A percentile compares a stretch with the other conserved stretches of the same genome.
phyloP scores from a whole-genome alignment of 306 rosid genomes.

The Mimosa bimucronata region DNA sequence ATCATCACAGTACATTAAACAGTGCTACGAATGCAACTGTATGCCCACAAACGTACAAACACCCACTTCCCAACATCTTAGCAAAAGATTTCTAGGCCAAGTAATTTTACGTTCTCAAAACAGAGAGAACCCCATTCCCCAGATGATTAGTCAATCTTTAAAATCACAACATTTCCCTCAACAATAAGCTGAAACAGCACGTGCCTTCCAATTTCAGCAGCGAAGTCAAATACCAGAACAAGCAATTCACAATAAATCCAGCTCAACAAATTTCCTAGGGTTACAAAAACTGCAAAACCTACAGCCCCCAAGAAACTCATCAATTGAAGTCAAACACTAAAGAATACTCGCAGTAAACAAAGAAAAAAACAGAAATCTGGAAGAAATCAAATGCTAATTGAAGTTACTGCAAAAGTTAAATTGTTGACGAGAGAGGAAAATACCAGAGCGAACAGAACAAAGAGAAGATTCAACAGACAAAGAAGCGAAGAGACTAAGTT shows the following conservation, averaged over 20 bases:
- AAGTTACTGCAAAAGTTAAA: slow-evolving; percentile 11
- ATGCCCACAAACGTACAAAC: neutral
- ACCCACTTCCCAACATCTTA: neutral
- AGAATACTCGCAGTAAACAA: neutral
- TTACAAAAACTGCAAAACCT: neutral
- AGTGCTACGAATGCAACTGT: neutral
- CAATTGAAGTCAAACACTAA: neutral
- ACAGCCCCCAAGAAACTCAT: neutral
- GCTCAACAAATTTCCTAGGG: slow-evolving; percentile 4
- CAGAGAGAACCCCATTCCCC: neutral
- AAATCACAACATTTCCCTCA: neutral
- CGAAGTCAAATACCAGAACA: neutral
- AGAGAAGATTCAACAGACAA: slow-evolving; percentile 5
- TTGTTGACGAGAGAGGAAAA: neutral
- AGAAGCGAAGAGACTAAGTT: slow-evolving; percentile 7
- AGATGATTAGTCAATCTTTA: neutral
- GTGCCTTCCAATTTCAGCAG: too few relatives aligned
- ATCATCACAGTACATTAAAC: neutral
- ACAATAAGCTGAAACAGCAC: too few relatives aligned
- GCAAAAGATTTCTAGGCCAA: neutral
- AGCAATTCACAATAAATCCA: slow-evolving; percentile 1
- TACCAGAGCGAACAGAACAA: slow-evolving; percentile 21
- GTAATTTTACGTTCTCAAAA: neutral
- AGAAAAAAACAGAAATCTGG: neutral
- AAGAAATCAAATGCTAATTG: slow-evolving; percentile 1